Evolutionary conservation across 441 rosid genomes (phyloP), one percentile per base, ranked within the genome.

Genomic region (Erysimum pusillum): DNA sequence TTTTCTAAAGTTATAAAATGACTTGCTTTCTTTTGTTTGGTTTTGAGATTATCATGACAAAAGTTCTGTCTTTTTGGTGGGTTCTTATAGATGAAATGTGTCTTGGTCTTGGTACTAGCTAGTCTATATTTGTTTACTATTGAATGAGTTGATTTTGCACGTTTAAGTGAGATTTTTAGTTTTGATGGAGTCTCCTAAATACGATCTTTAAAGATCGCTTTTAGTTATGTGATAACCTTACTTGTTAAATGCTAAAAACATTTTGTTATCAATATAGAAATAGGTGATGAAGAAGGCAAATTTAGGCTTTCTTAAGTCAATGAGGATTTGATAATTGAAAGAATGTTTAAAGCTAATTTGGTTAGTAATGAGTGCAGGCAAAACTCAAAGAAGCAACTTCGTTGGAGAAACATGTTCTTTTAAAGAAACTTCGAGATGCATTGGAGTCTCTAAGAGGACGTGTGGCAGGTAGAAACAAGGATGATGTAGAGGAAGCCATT

Each of bases 361-460:
- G 73, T 17, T 39, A 70, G 45, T 59, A 25, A 36, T 75, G 77
- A 56, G 67, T 81, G 74, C 94, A 96, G 98, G 97, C 97, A 42
- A 90, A 85, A 80, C 87, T 93, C 57, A 82, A 90, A 70, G 97
- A 93, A 83, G 97, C 92, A 71, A 96, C 95, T 59, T 96, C 97
- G 5, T 75, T 96, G 86, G 98, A 96, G 85, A 93, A 93, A 65
- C 99, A 96, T 87, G 94, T 96, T 74, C 95, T 96, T 80, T 66
- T 96, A 85, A 93, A 96, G 90, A 96, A 96, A 89, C 94, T 96
- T 65, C 85, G 98, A 79, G 98, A 96, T 87, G 97, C 94, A 17
- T 74, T 96, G 74, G 97, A 93, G 79, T 89, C 94, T 28, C 78
- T 96, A 70, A 88, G 79, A 85, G 99, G 98, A 53, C 93, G 94